Base-by-base conservation (phyloP, 495 filamentous ascomycete species). In the Penicillium daleae region DNA sequence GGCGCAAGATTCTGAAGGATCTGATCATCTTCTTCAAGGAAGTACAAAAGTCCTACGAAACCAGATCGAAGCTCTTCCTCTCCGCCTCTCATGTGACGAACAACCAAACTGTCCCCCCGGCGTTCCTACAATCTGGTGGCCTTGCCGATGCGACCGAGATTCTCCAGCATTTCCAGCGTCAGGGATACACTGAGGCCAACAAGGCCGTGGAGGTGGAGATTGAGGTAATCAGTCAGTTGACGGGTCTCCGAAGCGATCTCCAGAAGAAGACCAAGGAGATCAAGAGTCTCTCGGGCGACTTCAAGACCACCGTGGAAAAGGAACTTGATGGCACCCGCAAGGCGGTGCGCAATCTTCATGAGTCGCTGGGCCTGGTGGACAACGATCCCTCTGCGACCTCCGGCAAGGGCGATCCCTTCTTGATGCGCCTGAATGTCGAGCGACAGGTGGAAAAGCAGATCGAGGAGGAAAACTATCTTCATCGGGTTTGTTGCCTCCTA, bases 261-360 rank as follows among this genome's bases (percentile, higher is more conserved):
- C 87, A 89, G 56, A 91, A 94, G 76, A 99, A 99, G 79, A 95
- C 94, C 68, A 98, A 97, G 77, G 95, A 99, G 77, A 98, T 99
- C 74, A 96, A 95, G 74, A 89, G 85, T 60, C 80, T 99, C 6
- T 88, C 92, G 6, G 89, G 91, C 2, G 95, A 99, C 75, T 99
- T 99, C 74, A 97, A 97, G 72, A 99, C 96, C 66, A 80, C 78
- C 3, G 83, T 85, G 17, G 85, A 87, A 40, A 81, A 80, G 67
- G 83, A 85, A 60, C 76, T 83, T n/a, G 82, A 85, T 22, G 74
- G 68, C 12, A 84, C 82, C 6, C 80, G 81, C 63, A 87, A 84
- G 69, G 87, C 89, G 21, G 90, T 98, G 8, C 88, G 88, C 29
- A 82, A 87, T 35, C 77, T 97, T 24, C 89, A 95, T 63, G 93